Conservation (phyloP, 345 rosid genomes). For the Hibiscus trionum region DNA sequence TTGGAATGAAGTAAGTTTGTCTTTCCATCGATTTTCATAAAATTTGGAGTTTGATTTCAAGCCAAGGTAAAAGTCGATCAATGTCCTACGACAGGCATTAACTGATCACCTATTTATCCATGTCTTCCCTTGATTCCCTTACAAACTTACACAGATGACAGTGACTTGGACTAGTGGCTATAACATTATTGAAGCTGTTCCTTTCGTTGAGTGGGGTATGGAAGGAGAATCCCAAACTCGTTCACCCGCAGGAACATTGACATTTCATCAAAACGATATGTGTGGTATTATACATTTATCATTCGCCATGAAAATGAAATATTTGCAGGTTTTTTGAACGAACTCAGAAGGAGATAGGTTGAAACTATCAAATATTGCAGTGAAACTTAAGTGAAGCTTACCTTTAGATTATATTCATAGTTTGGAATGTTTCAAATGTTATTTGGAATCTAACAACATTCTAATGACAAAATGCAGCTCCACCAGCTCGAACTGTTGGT, state of each 20-base stretch:
- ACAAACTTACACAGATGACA: background rate
- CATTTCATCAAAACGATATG: background rate
- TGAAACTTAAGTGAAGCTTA: too few species aligned
- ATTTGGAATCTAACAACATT: background rate
- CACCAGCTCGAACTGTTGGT: background rate
- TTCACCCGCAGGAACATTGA: background rate
- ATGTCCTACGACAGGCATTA: background rate
- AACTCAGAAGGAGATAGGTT: background rate
- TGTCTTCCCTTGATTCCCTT: background rate
- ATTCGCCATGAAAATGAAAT: background rate
- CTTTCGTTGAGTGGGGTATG: background rate
- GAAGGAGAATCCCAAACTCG: constrained; percentile 1
- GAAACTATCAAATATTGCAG: background rate
- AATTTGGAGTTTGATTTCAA: background rate
- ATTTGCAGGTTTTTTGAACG: background rate
- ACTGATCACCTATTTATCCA: background rate
- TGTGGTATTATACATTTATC: background rate
- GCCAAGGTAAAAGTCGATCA: background rate
- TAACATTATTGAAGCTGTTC: background rate
- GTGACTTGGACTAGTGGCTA: constrained; percentile 1
- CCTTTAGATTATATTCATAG: background rate
- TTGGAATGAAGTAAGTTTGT: background rate
- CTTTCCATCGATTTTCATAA: background rate
- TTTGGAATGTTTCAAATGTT: background rate
- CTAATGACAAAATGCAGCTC: background rate